phyloP scores from a whole-genome alignment of 2,329 filamentous ascomycete species.

The Emmonsiellopsis sp. region DNA sequence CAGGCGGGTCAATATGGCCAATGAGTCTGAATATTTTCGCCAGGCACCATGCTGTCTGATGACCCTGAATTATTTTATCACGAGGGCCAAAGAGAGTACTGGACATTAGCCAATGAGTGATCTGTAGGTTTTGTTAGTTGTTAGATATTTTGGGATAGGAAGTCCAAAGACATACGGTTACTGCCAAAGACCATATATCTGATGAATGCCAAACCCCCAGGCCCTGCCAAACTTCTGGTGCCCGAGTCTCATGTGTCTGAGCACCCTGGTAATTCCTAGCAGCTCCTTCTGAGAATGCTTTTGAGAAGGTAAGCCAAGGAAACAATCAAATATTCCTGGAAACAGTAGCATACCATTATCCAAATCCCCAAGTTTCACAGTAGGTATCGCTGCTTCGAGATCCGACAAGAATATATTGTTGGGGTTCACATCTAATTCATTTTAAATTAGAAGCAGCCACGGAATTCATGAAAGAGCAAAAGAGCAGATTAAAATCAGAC shows the following conservation, averaged over 20 bases:
- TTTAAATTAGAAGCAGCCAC: not conserved
- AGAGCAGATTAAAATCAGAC: not conserved
- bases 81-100: slow-evolving; percentile 2
- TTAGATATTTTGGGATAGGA: not conserved
- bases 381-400: slow-evolving; percentile 1
- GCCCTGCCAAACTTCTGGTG: slow-evolving; percentile 9
- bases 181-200: slow-evolving; percentile 8
- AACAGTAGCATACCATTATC: slow-evolving; percentile 6
- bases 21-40: not conserved
- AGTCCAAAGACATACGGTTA: slow-evolving; percentile 5
- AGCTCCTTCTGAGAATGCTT: slow-evolving; percentile 5
- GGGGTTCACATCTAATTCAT: slow-evolving; percentile 7
- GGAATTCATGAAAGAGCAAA: not conserved
- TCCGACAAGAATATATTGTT: slow-evolving; percentile 10
- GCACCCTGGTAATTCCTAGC: slow-evolving; percentile 4
- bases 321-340: not conserved
- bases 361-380: slow-evolving; percentile 8
- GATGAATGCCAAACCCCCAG: slow-evolving; percentile 9
- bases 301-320: not conserved
- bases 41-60: not conserved
- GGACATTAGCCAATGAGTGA: slow-evolving; percentile 6
- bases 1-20: not conserved
- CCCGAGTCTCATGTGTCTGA: slow-evolving; percentile 7
- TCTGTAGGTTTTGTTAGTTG: not conserved
- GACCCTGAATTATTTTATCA: slow-evolving; percentile 2